Base-by-base conservation (phyloP, 139 green algal species). In the Coelastrella sp. region DNA sequence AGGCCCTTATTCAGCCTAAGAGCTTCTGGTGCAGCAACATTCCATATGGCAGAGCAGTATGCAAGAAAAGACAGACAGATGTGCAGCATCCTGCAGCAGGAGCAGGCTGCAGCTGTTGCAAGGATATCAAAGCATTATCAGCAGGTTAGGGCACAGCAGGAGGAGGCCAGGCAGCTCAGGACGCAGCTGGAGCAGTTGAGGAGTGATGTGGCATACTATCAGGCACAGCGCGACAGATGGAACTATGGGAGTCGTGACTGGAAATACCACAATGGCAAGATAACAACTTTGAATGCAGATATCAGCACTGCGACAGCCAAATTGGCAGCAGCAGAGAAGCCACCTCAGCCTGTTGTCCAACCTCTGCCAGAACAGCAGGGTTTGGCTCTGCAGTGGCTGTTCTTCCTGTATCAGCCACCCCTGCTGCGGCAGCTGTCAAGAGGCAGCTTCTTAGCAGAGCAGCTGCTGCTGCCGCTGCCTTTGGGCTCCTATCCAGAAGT, bases 391-490 rank as follows among this genome's bases (percentile, higher is more conserved):
- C 19, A 54, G 47, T 94, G 92, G 94, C 85, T 96, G 7, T 95
- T 95, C 85, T 94, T 94, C 87, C 80, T 95, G 71, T 79, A 94
- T 86, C 95, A 93, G 92, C 92, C 91, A 16, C 71, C 88, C 0
- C 54, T 93, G 61, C 77, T 96, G 64, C 85, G 91, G 10, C 60
- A 86, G 47, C 91, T 96, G 78, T 91, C 89, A 6, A 80, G 91
- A 2, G 19, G 75, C n/a, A 87, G 58, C 65, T 94, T 94, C 91
- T 74, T 94, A 57, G 93, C 92, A 3, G 89, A 95, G 92, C 91
- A 95, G 83, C 57, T 93, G 90, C 91, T 94, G 82, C 90, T 94
- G 73, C 94, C 92, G 13, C 61, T 64, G 64, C 94, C 92, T 7
- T 73, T 87, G 58, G 16, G 59, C 20, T n/a, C 23, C 61, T 23